Evolutionary conservation across 768 basidiomycete species (phyloP), one percentile per base, ranked within the genome.

Genomic region (Lactarius sp.): DNA sequence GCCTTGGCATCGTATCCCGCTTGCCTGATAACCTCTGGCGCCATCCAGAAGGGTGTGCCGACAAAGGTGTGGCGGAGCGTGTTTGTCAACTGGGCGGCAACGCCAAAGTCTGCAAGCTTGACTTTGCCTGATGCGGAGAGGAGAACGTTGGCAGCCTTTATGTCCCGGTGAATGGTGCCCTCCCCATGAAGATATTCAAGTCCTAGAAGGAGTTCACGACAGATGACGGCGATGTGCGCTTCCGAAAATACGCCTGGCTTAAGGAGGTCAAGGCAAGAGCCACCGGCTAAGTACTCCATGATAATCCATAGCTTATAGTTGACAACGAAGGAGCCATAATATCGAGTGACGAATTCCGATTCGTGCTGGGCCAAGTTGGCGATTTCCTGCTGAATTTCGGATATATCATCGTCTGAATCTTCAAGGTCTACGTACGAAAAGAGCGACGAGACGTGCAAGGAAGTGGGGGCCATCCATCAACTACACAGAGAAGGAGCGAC

Each of bases 271-370:
- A 98, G 83, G 76, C 97, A 98, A 33, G 94, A 97, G n/a, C 97
- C 97, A 49, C 97, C 97, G 0, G 94, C 94, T 59, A 98, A 87
- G 76, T 93, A 99, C 75, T 99, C 97, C 97, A 99, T 98, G 71
- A 99, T 78, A 72, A 99, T 99, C 97, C 97, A 99, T 27, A 99
- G 80, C 75, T 98, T 96, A 80, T 96, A 98, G 41, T 90, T 86
- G 68, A 93, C 87, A 59, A 99, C 93, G 75, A 99, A 99, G 53
- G 93, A 94, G 51, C 94, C 95, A 71, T 97, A 98, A 74, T 98
- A 98, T 52, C 89, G 82, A 47, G 97, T 98, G 58, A 99, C 92
- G 74, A 92, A 94, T 77, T 94, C 93, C 5, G 95, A 98, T 73
- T 95, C 94, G 77, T 94, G 96, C 69, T 91, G 91, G 1, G 94